These are phyloP conservation scores for Microsporum audouinii DNA, from an alignment of 2,329 filamentous ascomycete species.

Conservation along the genomic window DNA sequence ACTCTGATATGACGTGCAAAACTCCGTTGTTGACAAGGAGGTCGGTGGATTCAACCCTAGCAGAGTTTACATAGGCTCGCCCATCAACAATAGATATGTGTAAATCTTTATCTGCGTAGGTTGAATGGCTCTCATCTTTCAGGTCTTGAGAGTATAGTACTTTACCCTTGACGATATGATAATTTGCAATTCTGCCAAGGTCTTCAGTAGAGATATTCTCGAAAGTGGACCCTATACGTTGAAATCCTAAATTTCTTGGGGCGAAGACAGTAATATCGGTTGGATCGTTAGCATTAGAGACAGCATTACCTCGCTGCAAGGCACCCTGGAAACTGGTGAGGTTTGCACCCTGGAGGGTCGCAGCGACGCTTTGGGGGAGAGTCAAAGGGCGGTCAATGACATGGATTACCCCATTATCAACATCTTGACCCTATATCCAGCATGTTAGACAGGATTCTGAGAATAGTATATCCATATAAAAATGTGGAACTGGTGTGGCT, in stretches of 20 bases:
- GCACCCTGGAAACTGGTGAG: slow-evolving; percentile 40
- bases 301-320: slow-evolving; percentile 32
- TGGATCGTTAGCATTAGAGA: slow-evolving; percentile 27
- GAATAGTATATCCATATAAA: not conserved
- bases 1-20: slow-evolving; percentile 48
- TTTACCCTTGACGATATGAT: slow-evolving; percentile 51
- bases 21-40: slow-evolving; percentile 46
- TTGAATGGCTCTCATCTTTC: slow-evolving; percentile 28
- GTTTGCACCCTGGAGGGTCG: slow-evolving; percentile 33
- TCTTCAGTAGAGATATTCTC: slow-evolving; percentile 24
- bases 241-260: slow-evolving; percentile 12
- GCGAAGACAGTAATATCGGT: slow-evolving; percentile 26
- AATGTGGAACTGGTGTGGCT: too few species aligned
- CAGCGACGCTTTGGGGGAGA: slow-evolving; percentile 36
- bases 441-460: not conserved
- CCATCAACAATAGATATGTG: slow-evolving; percentile 36
- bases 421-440: slow-evolving; percentile 39
- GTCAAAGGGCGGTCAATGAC: slow-evolving; percentile 41
- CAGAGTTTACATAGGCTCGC: slow-evolving; percentile 41
- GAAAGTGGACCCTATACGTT: slow-evolving; percentile 9
- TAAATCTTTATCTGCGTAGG: slow-evolving; percentile 38
- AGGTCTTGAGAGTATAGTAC: slow-evolving; percentile 44
- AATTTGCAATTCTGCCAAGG: slow-evolving; percentile 46
- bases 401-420: slow-evolving; percentile 46
- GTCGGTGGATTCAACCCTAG: slow-evolving; percentile 40